Base-by-base conservation (phyloP, 305 asterid species). In the Fraxinus platypoda region DNA sequence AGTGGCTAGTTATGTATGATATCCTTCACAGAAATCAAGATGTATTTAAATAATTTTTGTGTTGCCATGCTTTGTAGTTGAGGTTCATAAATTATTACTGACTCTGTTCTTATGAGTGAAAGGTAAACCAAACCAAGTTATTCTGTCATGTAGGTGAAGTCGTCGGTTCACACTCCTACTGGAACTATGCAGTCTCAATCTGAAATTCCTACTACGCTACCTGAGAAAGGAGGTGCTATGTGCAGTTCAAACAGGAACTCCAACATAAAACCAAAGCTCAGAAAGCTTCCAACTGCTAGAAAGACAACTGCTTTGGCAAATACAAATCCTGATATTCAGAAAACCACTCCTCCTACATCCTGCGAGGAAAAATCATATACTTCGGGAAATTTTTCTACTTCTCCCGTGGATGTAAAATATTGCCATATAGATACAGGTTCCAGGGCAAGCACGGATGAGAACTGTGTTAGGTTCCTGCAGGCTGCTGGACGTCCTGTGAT, bases 121-220 rank as follows among this genome's bases (percentile, higher is more conserved):
- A 2, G 54, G 2, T 49, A 13, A 43, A 41, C n/a, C 54, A 43
- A 49, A 17, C 81, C 82, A 59, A 73, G 76, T 59, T 84, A 25
- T 66, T 77, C 12, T 84, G 49, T 81, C 66, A 86, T 87, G 85
- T 93, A 92, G 97, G 91, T 74, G 78, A 94, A 91, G 84, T 87
- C 97, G 75, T 82, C 80, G 0, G 86, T 83, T 78, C 91, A 90
- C 57, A 88, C 98, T 66, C 97, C 98, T 37, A 92, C 76, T 66
- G 93, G 92, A 76, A 81, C 87, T 52, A 72, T 82, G 80, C 91
- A 54, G 68, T 83, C 92, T 81, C 90, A 80, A 82, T 74, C 89
- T 73, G 84, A 86, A 26, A 75, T 85, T 78, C 91, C 83, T 3
- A 57, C 87, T 7, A 79, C 31, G 78, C 31, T 87, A 66, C 85